These are phyloP conservation scores for Bolboschoenus planiculmis DNA, from an alignment of 176 grass and related monocot genomes.

Conservation along the genomic window DNA sequence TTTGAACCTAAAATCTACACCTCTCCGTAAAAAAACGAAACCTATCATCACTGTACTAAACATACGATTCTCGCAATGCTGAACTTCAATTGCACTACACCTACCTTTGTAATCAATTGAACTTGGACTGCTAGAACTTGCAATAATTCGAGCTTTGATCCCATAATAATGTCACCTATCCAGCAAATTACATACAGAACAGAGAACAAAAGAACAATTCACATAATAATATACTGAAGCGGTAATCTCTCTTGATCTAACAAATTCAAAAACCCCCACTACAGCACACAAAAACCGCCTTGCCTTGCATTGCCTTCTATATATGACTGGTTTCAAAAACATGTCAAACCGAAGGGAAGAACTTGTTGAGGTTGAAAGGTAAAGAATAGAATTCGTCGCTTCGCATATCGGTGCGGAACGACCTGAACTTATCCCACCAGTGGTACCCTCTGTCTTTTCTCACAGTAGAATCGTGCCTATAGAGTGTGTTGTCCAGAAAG, in stretches of 20 bases:
- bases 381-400: conserved; percentile 92
- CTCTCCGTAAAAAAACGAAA: too few relatives aligned
- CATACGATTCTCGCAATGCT: too few relatives aligned
- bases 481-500: conserved; percentile 79
- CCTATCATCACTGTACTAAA: too few relatives aligned
- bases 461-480: conserved; percentile 37
- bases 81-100: not conserved
- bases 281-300: conserved; percentile 13
- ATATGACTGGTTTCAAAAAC: conserved; percentile 16
- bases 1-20: too few relatives aligned
- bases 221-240: conserved; percentile 28
- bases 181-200: conserved; percentile 19
- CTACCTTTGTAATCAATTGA: too few relatives aligned
- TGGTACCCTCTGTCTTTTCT: conserved; percentile 83
- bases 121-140: too few relatives aligned
- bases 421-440: conserved; percentile 94
- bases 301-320: not conserved
- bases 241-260: conserved; percentile 21
- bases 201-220: conserved; percentile 21
- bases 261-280: conserved; percentile 25
- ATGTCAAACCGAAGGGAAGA: conserved; percentile 90
- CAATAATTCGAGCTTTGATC: not conserved
- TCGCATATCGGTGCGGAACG: conserved; percentile 68
- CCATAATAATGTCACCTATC: conserved; percentile 19
- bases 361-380: conserved; percentile 93